Evolutionary conservation across 305 asterid species (phyloP).

Genomic region (Fraxinus floribunda): DNA sequence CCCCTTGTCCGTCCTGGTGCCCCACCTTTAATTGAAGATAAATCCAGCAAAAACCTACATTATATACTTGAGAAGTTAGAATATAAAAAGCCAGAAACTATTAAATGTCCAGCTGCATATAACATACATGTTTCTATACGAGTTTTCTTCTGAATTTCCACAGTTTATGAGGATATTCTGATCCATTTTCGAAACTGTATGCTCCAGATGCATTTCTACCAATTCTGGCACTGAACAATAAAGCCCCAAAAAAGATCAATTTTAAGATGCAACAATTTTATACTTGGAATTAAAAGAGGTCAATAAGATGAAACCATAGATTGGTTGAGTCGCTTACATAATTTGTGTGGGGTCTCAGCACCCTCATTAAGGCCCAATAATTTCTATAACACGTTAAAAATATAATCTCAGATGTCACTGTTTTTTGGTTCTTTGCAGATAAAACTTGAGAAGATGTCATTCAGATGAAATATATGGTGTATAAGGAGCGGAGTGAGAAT

Average conservation of each 20-base stretch:
- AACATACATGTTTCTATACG: constrained; percentile 39
- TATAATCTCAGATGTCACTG: not conserved
- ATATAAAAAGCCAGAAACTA: constrained; percentile 2
- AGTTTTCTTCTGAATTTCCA: constrained; percentile 29
- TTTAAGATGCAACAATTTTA: not conserved
- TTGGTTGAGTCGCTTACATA: constrained; percentile 44
- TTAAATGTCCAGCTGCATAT: constrained; percentile 2
- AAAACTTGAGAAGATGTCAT: not conserved
- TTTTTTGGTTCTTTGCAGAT: not conserved
- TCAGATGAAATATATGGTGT: not conserved
- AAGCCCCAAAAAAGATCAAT: constrained; percentile 19
- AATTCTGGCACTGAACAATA: constrained; percentile 37
- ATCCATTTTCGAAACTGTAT: constrained; percentile 46
- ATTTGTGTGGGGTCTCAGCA: constrained; percentile 31
- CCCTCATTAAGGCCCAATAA: constrained; percentile 54
- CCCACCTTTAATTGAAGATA: constrained; percentile 65
- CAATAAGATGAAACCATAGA: not conserved
- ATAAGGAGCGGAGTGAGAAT: constrained; percentile 11
- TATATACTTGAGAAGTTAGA: constrained; percentile 15
- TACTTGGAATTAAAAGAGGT: not conserved
- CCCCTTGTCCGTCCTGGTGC: constrained; percentile 89
- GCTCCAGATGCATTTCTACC: constrained; percentile 49
- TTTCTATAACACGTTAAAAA: constrained; percentile 41
- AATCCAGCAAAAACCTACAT: constrained; percentile 59
- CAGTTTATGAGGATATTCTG: constrained; percentile 53